These are phyloP conservation scores for Pseudoneurospora amorphoporcata DNA, from an alignment of 495 filamentous ascomycete species.

Conservation along the genomic window DNA sequence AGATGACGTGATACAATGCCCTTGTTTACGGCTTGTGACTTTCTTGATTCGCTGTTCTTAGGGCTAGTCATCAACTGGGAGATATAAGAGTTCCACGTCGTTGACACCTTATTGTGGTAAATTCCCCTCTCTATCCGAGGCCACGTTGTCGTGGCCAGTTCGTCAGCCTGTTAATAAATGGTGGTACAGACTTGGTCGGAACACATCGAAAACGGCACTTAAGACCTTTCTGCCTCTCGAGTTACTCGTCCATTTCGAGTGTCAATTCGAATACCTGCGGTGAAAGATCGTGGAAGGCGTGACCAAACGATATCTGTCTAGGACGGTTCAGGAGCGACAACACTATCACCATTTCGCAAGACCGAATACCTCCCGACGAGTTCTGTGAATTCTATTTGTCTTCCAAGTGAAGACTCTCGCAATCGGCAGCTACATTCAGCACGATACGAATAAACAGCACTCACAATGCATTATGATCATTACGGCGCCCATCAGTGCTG, in stretches of 20 bases:
- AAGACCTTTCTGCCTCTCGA: background rate
- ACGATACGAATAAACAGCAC: conserved; percentile 1
- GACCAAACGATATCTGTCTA: background rate
- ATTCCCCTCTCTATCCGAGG: background rate
- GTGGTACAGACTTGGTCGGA: background rate
- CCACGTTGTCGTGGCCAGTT: background rate
- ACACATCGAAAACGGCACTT: background rate
- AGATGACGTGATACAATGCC: conserved; percentile 21
- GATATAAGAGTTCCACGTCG: background rate
- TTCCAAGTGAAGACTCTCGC: background rate
- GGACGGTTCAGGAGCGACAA: background rate
- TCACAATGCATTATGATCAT: conserved; percentile 14
- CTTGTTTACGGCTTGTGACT: conserved; percentile 10
- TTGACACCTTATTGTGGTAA: background rate
- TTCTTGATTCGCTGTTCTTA: background rate
- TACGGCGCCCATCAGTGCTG: conserved; percentile 13
- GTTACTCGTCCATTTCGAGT: background rate
- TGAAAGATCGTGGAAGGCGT: background rate
- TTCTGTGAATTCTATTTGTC: conserved; percentile 1
- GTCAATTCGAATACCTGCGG: background rate
- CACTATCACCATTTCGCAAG: background rate
- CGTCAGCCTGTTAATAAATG: background rate
- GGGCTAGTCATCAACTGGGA: background rate
- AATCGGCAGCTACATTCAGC: background rate
- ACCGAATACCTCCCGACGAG: background rate